Percentiles rank a stretch among this genome's conserved stretches.
Conservation (phyloP, 208 protist genomes). For the Tritrichomonas musculus region DNA sequence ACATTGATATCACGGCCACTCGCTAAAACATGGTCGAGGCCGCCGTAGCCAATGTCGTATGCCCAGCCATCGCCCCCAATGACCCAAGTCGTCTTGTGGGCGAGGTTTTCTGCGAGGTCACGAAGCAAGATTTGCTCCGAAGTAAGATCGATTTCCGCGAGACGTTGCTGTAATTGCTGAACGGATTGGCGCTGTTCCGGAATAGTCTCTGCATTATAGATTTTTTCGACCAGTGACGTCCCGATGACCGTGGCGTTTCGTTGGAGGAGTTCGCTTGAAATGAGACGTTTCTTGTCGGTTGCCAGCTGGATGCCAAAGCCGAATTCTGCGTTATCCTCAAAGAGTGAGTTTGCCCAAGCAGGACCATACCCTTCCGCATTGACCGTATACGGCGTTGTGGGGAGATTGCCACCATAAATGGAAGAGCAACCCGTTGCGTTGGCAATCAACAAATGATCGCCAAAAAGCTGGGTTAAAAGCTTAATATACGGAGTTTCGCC, state of each 20-base stretch:
- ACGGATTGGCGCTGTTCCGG: neutral
- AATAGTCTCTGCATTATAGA: neutral
- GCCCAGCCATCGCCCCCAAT: slow-evolving; percentile 64
- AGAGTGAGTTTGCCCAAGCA: slow-evolving; percentile 60
- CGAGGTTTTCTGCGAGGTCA: neutral
- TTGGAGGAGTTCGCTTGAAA: slow-evolving; percentile 41
- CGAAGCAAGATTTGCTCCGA: no score
- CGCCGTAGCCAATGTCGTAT: slow-evolving; percentile 61
- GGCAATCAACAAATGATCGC: slow-evolving; percentile 60
- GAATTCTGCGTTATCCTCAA: slow-evolving; percentile 65
- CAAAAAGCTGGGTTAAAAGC: slow-evolving; percentile 64
- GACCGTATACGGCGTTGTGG: slow-evolving; percentile 50
- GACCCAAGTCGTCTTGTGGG: slow-evolving; percentile 46
- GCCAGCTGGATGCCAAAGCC: slow-evolving; percentile 56
- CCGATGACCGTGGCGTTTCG: neutral
- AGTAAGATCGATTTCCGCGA: no score
- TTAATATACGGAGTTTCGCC: slow-evolving; percentile 65
- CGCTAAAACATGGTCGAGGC: slow-evolving; percentile 58
- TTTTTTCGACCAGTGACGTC: neutral
- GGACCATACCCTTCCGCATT: slow-evolving; percentile 59
- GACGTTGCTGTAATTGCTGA: neutral
- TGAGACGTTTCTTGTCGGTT: slow-evolving; percentile 25
- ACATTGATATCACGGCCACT: slow-evolving; percentile 55
- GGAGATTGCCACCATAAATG: slow-evolving; percentile 53
- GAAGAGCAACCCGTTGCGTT: slow-evolving; percentile 66